Base-by-base conservation (phyloP, 2,329 filamentous ascomycete species). In the Capronia epimyces region DNA sequence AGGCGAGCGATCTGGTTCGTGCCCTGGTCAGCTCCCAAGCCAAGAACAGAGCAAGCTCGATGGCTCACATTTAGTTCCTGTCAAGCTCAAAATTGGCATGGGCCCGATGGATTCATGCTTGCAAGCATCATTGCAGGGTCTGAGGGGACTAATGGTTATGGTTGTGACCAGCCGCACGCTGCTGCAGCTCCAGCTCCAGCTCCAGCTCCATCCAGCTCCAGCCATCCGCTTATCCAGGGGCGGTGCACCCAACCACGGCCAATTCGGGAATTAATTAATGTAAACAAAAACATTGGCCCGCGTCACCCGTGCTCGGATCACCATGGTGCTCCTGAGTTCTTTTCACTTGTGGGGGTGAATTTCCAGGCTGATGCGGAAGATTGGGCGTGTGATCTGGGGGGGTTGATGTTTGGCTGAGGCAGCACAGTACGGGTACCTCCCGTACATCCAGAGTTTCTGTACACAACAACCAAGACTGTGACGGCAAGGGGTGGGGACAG, bases 1-100 rank as follows among this genome's bases (percentile, higher is more conserved):
- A 31, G 44, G 25, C 45, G 27, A 46, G 40, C n/a, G 41, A 43
- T 50, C 13, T 54, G 47, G 47, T 54, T 54, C 40, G 47, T 50
- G 52, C 52, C 52, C 52, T 55, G 47, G 29, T 39, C 24, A 31
- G 43, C 3, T 22, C 5, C 9, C 15, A 37, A 37, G 34, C 34
- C 4, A 37, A 8, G 39, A 7, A 24, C 3, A 18, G 12, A 3
- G 15, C 5, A 18, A 20, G 16, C 15, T 37, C 16, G 15, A 37
- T 13, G 8, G 27, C 13, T 13, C 27, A 29, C 27, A 29, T n/a
- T 29, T 29, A 29, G 27, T 13, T 7, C 8, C 27, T 29, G 27
- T 29, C 27, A 29, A 29, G 27, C 27, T 8, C 10, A 34, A 34
- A 34, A 34, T 34, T 34, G 15, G 31, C 31, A 34, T 34, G 12